Evolutionary conservation across 2,329 filamentous ascomycete genomes (phyloP), one percentile per base, ranked within the genome.

Genomic region (Eutypella sp.): DNA sequence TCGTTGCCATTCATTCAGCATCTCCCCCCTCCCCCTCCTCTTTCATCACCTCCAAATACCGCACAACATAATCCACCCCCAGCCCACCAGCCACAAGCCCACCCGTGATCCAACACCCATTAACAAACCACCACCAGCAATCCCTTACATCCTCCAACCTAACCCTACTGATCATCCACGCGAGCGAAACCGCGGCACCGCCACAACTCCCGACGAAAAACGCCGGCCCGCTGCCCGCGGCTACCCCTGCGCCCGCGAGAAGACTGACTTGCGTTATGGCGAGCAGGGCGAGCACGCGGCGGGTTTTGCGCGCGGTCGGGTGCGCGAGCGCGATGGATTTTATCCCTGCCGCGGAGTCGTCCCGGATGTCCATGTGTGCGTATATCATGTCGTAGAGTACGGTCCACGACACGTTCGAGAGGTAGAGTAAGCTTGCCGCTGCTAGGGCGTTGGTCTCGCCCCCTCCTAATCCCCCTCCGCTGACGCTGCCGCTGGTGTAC

Each of bases 331-430:
- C 89, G 56, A 95, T 93, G 59, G 84, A 89, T 72, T 92, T 95
- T 68, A 95, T 93, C 8, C 89, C 90, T 0, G 85, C 89, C 65
- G 89, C 90, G 50, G 75, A 82, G 60, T 95, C 89, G 57, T 95
- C 89, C 59, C 84, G 84, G 64, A 92, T 85, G 58, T 95, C 89
- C 83, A 93, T 92, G 63, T 95, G 89, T 13, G 89, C 89, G 65
- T 95, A 95, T 25, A 95, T 89, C 81, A 93, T 95, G 64, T 95
- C 89, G 64, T 95, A 95, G 33, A 95, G 68, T 22, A 95, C 77
- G 0, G 89, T 95, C 90, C 90, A 95, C 3, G 87, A 82, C 20
- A 93, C 74, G 56, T 90, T 93, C 37, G 85, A 89, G 10, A 78
- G 70, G 62, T 95, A 95, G 41, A 95, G 70, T 47, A 79, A 79